Conservation (phyloP, 176 grass and related monocot species). For the Stipa capillata region DNA sequence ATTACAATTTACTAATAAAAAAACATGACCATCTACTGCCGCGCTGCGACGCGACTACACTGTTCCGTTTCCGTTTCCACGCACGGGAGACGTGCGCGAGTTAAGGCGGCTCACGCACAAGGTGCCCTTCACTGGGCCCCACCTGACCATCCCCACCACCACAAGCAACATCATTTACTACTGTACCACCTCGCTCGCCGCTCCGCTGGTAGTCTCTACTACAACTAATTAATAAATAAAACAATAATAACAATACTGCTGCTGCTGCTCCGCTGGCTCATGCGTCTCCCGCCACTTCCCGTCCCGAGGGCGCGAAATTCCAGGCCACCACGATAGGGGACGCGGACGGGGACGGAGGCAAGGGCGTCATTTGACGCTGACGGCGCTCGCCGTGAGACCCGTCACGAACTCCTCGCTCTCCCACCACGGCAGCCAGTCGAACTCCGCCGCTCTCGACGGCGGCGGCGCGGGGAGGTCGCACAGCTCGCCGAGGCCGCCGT, state of each 20-base stretch:
- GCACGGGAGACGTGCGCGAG: conserved; percentile 30
- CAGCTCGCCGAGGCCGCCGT: conserved; percentile 20
- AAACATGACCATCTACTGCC: too few species aligned
- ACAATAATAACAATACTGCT: background rate
- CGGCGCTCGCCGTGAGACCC: conserved; percentile 18
- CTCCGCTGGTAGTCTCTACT: background rate
- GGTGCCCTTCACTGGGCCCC: background rate
- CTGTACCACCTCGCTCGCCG: background rate
- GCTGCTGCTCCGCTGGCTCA: background rate
- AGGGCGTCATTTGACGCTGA: conserved; percentile 31
- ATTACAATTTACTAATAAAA: background rate
- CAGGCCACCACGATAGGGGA: too few species aligned
- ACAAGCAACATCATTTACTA: background rate
- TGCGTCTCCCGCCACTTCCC: conserved; percentile 15
- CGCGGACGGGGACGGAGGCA: background rate
- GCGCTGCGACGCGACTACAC: background rate
- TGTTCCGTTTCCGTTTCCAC: conserved; percentile 1
- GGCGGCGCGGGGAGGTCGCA: background rate
- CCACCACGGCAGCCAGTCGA: conserved; percentile 42
- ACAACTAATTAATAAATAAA: conserved; percentile 15
- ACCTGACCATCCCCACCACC: background rate
- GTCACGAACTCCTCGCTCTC: conserved; percentile 38
- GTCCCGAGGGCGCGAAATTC: background rate
- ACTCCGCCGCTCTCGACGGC: conserved; percentile 23
- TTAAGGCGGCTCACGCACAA: conserved; percentile 19